These are phyloP conservation scores for Ceratocystis variospora DNA, from an alignment of 2,329 filamentous ascomycete species.

Conservation along the genomic window DNA sequence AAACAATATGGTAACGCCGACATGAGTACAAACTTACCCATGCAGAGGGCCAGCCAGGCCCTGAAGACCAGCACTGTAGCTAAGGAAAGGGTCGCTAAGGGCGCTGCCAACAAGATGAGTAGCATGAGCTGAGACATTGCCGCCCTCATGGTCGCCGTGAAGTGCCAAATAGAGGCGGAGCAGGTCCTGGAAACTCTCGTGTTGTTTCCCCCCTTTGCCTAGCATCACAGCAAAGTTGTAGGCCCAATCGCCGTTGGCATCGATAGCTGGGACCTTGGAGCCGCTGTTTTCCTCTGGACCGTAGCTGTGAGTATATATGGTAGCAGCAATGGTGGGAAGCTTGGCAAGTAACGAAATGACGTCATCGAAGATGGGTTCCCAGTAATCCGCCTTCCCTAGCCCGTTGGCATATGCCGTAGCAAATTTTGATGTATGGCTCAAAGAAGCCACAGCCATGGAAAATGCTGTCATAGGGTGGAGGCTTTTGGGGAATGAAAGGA, in stretches of 20 bases:
- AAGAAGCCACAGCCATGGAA: slow-evolving; percentile 83
- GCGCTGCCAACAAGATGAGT: slow-evolving; percentile 93
- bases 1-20: too few species aligned
- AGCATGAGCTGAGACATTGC: slow-evolving; percentile 90
- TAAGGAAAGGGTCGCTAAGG: slow-evolving; percentile 86
- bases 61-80: slow-evolving; percentile 88
- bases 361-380: slow-evolving; percentile 97
- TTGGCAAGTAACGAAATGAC: slow-evolving; percentile 87
- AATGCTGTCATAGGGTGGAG: slow-evolving; percentile 99
- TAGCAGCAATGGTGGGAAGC: slow-evolving; percentile 88
- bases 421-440: slow-evolving; percentile 89
- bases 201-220: slow-evolving; percentile 73
- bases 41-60: slow-evolving; percentile 56
- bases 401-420: slow-evolving; percentile 86
- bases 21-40: slow-evolving; percentile 37
- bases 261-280: slow-evolving; percentile 60
- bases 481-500: slow-evolving; percentile 76
- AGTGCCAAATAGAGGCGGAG: slow-evolving; percentile 88
- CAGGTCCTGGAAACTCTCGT: slow-evolving; percentile 91
- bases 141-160: slow-evolving; percentile 95
- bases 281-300: slow-evolving; percentile 42
- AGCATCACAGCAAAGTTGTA: slow-evolving; percentile 98
- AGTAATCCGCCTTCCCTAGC: slow-evolving; percentile 91
- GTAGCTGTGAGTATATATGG: slow-evolving; percentile 92
- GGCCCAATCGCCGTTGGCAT: slow-evolving; percentile 84